Conservation (phyloP, 345 rosid species). For the Brassica carinata region DNA sequence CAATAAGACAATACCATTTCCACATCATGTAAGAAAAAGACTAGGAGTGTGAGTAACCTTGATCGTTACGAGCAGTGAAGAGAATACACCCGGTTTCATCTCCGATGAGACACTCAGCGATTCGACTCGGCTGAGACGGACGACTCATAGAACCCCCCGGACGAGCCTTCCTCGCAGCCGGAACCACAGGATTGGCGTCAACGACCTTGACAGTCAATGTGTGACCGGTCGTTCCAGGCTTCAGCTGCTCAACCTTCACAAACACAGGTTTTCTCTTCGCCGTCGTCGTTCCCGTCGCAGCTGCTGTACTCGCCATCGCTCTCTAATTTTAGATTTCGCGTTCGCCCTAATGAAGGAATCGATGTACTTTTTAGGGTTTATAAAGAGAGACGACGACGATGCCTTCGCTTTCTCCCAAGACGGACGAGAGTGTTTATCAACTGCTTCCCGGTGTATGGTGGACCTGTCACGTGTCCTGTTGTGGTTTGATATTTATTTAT, state of each 20-base stretch:
- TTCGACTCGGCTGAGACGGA: conserved; percentile 58
- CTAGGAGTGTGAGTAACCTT: conserved; percentile 47
- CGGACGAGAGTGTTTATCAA: conserved; percentile 5
- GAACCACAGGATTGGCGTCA: conserved; percentile 49
- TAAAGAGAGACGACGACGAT: conserved; percentile 26
- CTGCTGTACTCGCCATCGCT: conserved; percentile 37
- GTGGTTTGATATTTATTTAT: neutral
- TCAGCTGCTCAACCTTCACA: conserved; percentile 63
- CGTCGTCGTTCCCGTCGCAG: conserved; percentile 30
- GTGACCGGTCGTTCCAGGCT: conserved; percentile 75
- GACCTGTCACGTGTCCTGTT: neutral
- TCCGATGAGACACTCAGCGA: conserved; percentile 78
- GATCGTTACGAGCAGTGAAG: conserved; percentile 92
- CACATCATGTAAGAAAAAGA: neutral
- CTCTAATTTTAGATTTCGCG: neutral
- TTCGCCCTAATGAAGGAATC: conserved; percentile 34
- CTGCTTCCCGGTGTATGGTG: conserved; percentile 23
- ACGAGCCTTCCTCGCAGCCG: conserved; percentile 53
- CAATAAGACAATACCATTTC: neutral
- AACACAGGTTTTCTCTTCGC: conserved; percentile 72
- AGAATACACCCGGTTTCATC: conserved; percentile 72
- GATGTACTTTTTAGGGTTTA: conserved; percentile 26
- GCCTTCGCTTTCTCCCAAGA: conserved; percentile 17
- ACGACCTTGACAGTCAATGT: conserved; percentile 65
- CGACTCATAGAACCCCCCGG: conserved; percentile 48